phyloP scores from a whole-genome alignment of 1,139 yeast species.

The Pichia sp. region DNA sequence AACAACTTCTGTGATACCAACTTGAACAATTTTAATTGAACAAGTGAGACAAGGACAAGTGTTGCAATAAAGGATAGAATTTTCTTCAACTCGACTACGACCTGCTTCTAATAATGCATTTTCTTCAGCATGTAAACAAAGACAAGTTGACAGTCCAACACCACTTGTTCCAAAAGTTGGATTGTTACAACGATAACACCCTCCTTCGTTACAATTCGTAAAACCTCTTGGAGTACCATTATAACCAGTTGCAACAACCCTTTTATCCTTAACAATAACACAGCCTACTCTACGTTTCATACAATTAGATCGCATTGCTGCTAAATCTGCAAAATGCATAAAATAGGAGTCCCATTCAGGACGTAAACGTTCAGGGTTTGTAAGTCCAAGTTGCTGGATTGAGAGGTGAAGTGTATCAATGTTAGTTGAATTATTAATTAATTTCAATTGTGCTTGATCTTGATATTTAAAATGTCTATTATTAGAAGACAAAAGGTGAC shows the following conservation, averaged over 20 bases:
- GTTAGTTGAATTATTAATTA: conserved; percentile 54
- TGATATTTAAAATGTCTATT: conserved; percentile 5
- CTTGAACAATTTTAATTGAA: conserved; percentile 88
- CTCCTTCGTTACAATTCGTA: conserved; percentile 89
- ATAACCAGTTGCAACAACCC: conserved; percentile 94
- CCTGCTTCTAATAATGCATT: conserved; percentile 94
- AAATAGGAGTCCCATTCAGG: conserved; percentile 97
- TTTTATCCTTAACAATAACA: conserved; percentile 76
- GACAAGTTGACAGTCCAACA: conserved; percentile 69
- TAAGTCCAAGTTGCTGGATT: conserved; percentile 48
- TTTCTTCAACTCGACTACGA: conserved; percentile 68
- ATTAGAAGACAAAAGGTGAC: background rate
- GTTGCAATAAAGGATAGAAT: conserved; percentile 75
- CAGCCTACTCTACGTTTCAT: conserved; percentile 98
- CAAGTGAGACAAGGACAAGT: conserved; percentile 98
- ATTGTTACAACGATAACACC: conserved; percentile 79
- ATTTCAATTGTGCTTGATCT: conserved; percentile 52
- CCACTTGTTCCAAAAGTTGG: conserved; percentile 51
- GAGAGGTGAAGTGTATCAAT: conserved; percentile 1
- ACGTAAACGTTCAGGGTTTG: conserved; percentile 59
- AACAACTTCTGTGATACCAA: conserved; percentile 89
- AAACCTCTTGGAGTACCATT: conserved; percentile 94
- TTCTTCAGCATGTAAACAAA: conserved; percentile 95
- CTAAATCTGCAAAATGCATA: conserved; percentile 88
- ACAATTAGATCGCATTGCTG: conserved; percentile 88